Conservation (phyloP, 768 basidiomycete species). For the Auricularia cornea region DNA sequence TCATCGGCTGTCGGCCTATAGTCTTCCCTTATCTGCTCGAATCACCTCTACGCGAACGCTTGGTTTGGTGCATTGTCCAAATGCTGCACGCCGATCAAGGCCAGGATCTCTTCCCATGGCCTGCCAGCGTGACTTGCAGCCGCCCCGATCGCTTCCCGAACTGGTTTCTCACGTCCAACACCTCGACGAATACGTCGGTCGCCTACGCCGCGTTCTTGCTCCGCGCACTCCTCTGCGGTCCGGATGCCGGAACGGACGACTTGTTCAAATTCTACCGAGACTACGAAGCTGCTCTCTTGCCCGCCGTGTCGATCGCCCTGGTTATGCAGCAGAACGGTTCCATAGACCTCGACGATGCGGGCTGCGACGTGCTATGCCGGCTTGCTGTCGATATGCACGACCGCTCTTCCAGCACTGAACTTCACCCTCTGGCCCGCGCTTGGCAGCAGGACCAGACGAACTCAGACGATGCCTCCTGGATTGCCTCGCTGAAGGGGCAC, state of each 20-base stretch:
- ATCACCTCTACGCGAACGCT: not conserved
- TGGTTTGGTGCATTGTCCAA: not conserved
- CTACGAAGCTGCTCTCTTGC: too few relatives aligned
- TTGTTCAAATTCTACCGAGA: not conserved
- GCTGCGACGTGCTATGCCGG: not conserved
- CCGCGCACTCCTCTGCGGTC: not conserved
- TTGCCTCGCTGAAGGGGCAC: not conserved
- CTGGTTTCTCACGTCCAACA: not conserved
- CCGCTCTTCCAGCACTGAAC: not conserved
- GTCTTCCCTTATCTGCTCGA: not conserved
- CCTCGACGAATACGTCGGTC: too few relatives aligned
- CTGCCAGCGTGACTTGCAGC: not conserved
- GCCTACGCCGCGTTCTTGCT: too few relatives aligned
- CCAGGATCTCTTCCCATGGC: not conserved
- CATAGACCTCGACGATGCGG: too few relatives aligned
- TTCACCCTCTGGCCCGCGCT: not conserved
- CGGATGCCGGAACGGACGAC: not conserved
- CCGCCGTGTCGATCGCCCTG: too few relatives aligned
- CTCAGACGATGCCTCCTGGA: not conserved
- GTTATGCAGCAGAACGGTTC: too few relatives aligned
- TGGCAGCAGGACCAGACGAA: not conserved
- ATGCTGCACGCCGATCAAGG: not conserved
- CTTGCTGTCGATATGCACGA: not conserved
- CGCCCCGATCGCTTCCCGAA: not conserved
- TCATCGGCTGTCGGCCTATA: not conserved